A percentile compares a stretch with the other conserved stretches of the same genome.
phyloP scores from a whole-genome alignment of 495 filamentous ascomycete genomes.

The Durotheca rogersii region DNA sequence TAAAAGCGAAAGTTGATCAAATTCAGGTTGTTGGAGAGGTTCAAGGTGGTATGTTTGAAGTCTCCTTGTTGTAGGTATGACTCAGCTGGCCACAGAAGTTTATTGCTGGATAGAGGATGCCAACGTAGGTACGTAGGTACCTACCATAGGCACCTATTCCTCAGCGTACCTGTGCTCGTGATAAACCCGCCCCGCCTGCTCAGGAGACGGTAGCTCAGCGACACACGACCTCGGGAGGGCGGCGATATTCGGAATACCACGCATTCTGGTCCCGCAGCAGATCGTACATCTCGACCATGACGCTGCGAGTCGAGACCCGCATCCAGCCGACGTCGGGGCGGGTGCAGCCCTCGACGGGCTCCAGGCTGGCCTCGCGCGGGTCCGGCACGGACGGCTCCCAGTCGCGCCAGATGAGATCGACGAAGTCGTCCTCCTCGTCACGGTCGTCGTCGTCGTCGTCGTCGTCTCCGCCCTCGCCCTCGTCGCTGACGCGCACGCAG shows the following conservation, averaged over 20 bases:
- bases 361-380: conserved; percentile 10
- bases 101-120: too few relatives aligned
- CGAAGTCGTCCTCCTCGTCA: conserved; percentile 13
- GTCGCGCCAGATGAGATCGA: conserved; percentile 27
- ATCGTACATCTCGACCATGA: conserved; percentile 4
- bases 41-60: too few relatives aligned
- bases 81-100: too few relatives aligned
- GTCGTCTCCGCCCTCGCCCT: conserved; percentile 33
- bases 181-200: not conserved
- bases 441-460: conserved; percentile 23
- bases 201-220: not conserved
- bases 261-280: not conserved
- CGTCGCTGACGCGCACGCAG: conserved; percentile 33
- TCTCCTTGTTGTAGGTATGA: too few relatives aligned
- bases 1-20: too few relatives aligned
- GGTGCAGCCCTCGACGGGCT: conserved; percentile 35
- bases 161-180: not conserved
- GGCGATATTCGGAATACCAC: conserved; percentile 3
- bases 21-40: too few relatives aligned
- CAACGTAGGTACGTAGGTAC: too few relatives aligned
- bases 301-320: conserved; percentile 13
- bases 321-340: conserved; percentile 38
- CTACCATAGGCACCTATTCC: too few relatives aligned
- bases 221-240: conserved; percentile 6
- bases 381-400: conserved; percentile 19